These are phyloP conservation scores for Talaromyces piceae DNA, from an alignment of 2,329 filamentous ascomycete species.

Conservation along the genomic window DNA sequence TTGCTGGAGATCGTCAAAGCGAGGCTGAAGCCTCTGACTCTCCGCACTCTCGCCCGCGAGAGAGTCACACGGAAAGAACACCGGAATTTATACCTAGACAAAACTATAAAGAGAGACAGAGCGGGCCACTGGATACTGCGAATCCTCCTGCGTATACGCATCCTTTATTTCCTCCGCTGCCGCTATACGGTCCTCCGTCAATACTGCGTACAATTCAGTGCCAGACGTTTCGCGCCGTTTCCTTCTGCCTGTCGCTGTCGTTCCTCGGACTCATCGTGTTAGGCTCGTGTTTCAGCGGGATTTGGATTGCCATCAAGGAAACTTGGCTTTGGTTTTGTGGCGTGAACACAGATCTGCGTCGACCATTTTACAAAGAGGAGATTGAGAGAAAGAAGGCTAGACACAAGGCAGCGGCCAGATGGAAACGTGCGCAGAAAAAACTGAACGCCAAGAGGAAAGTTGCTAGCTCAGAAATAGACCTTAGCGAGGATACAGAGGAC, in stretches of 20 bases:
- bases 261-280: constrained; percentile 72
- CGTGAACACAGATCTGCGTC: constrained; percentile 50
- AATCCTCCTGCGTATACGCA: constrained; percentile 51
- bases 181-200: constrained; percentile 71
- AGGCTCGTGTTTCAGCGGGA: constrained; percentile 62
- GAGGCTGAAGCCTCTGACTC: background rate
- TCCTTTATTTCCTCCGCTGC: constrained; percentile 76
- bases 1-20: constrained; percentile 14
- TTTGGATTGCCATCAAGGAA: constrained; percentile 46
- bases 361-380: constrained; percentile 72
- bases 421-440: constrained; percentile 44
- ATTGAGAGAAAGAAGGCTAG: constrained; percentile 50
- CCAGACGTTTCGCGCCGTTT: constrained; percentile 56
- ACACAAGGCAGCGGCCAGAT: constrained; percentile 52
- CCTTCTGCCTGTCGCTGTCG: constrained; percentile 66
- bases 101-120: constrained; percentile 1
- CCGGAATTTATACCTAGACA: background rate
- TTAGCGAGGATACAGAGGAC: constrained; percentile 25
- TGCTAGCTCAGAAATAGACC: constrained; percentile 24
- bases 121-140: constrained; percentile 2
- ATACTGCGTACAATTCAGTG: constrained; percentile 59
- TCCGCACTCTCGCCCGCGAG: background rate
- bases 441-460: constrained; percentile 26
- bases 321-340: constrained; percentile 50
- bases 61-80: background rate